Percentiles rank a stretch among this genome's conserved stretches.
These are phyloP conservation scores for Beta corolliflora DNA, from an alignment of 179 eudicot species.

Conservation along the genomic window DNA sequence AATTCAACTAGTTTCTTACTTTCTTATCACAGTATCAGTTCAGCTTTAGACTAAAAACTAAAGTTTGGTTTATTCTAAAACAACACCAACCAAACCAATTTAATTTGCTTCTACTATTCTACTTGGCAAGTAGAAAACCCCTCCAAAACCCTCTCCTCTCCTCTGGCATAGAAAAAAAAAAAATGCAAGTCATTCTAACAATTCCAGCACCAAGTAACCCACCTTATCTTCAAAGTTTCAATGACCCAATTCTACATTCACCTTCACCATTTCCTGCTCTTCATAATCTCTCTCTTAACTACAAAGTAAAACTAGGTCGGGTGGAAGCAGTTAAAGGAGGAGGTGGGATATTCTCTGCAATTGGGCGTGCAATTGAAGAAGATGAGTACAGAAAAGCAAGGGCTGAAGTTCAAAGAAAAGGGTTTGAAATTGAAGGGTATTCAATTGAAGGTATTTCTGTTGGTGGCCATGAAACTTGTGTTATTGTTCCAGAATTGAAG, in stretches of 20 bases:
- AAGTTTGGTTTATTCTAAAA: too few relatives aligned
- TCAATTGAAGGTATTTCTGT: constrained; percentile 78
- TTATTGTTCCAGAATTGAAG: constrained; percentile 83
- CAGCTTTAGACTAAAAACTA: too few relatives aligned
- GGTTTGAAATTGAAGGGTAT: constrained; percentile 63
- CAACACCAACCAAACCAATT: too few relatives aligned
- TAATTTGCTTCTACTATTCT: too few relatives aligned
- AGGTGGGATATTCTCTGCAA: constrained; percentile 64
- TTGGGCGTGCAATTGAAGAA: constrained; percentile 81
- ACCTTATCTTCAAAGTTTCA: constrained; percentile 37
- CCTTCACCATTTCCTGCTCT: not conserved
- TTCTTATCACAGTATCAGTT: too few relatives aligned
- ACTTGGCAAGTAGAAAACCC: constrained; percentile 22
- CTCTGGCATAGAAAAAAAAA: constrained; percentile 1
- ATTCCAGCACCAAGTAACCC: constrained; percentile 34
- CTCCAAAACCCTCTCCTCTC: constrained; percentile 29
- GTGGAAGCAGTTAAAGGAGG: constrained; percentile 37
- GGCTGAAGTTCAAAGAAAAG: constrained; percentile 69
- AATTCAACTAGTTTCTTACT: too few relatives aligned
- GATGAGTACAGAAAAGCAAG: constrained; percentile 93
- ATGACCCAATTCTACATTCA: constrained; percentile 28
- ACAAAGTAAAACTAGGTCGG: constrained; percentile 25
- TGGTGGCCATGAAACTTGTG: constrained; percentile 95
- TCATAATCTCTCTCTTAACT: constrained; percentile 12
- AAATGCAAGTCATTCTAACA: constrained; percentile 46